phyloP scores from a whole-genome alignment of 768 basidiomycete species.

The Lentinula guzmanii region DNA sequence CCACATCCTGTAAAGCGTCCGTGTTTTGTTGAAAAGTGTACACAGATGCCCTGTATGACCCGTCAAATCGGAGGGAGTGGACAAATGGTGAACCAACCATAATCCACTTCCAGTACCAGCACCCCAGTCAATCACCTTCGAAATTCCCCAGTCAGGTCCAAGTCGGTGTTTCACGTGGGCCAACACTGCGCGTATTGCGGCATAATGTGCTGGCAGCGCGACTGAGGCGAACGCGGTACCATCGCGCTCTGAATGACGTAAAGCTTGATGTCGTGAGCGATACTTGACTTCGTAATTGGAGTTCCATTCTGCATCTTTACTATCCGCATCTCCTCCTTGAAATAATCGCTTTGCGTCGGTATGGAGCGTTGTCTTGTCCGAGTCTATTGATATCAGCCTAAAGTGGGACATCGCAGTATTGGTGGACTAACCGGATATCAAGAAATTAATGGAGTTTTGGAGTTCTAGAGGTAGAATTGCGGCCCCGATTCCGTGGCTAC shows the following conservation, averaged over 20 bases:
- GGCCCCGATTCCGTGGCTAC: slow-evolving; percentile 65
- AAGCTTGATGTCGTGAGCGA: slow-evolving; percentile 51
- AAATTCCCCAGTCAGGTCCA: slow-evolving; percentile 52
- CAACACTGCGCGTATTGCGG: slow-evolving; percentile 73
- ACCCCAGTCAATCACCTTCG: slow-evolving; percentile 79
- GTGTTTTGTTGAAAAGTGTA: slow-evolving; percentile 52
- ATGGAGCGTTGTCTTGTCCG: slow-evolving; percentile 58
- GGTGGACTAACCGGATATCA: slow-evolving; percentile 56
- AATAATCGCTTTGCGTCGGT: slow-evolving; percentile 73
- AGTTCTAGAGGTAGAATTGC: slow-evolving; percentile 72
- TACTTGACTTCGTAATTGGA: slow-evolving; percentile 51
- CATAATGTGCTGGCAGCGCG: slow-evolving; percentile 82
- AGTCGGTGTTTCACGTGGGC: slow-evolving; percentile 59
- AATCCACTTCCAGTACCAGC: slow-evolving; percentile 77
- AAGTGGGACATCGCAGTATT: neutral
- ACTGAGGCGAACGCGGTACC: slow-evolving; percentile 83
- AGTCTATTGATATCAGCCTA: slow-evolving; percentile 32
- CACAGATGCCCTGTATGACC: slow-evolving; percentile 4
- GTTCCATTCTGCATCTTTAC: slow-evolving; percentile 42
- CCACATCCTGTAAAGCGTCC: slow-evolving; percentile 13
- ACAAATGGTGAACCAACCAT: slow-evolving; percentile 47
- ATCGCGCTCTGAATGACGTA: slow-evolving; percentile 59
- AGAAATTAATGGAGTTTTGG: slow-evolving; percentile 51
- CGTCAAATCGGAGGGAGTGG: neutral
- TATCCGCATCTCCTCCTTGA: slow-evolving; percentile 24